phyloP scores from a whole-genome alignment of 148 eudicot species.

The Diospyros kaki region DNA sequence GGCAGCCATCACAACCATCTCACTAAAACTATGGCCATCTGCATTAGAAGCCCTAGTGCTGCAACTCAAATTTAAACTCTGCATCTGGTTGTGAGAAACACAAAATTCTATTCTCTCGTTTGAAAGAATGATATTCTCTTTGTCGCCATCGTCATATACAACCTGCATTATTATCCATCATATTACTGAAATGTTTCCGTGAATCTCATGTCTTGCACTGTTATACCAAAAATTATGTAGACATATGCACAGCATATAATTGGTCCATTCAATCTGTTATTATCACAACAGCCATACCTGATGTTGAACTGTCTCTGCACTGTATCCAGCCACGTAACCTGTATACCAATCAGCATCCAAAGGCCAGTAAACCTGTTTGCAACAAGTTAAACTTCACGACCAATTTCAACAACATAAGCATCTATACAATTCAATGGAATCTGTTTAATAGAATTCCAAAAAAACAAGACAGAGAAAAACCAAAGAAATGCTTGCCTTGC shows the following conservation, averaged over 20 bases:
- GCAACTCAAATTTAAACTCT: conserved; percentile 41
- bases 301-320: conserved; percentile 47
- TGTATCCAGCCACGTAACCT: conserved; percentile 50
- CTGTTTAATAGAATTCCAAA: neutral
- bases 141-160: conserved; percentile 73
- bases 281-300: conserved; percentile 38
- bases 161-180: conserved; percentile 43
- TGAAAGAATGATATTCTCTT: conserved; percentile 52
- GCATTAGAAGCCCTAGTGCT: conserved; percentile 35
- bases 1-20: conserved; percentile 85
- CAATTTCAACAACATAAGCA: neutral
- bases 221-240: neutral
- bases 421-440: neutral
- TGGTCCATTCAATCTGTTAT: neutral
- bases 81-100: conserved; percentile 66
- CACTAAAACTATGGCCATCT: conserved; percentile 62
- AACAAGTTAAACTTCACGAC: conserved; percentile 2
- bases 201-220: neutral
- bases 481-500: conserved; percentile 57
- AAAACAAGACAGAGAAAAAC: neutral
- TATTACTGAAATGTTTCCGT: conserved; percentile 9
- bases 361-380: conserved; percentile 88
- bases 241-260: conserved; percentile 5
- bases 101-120: conserved; percentile 66
- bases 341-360: conserved; percentile 84